Base-by-base conservation (phyloP, 139 green algal species). In the Tetradesmus lagerheimii region DNA sequence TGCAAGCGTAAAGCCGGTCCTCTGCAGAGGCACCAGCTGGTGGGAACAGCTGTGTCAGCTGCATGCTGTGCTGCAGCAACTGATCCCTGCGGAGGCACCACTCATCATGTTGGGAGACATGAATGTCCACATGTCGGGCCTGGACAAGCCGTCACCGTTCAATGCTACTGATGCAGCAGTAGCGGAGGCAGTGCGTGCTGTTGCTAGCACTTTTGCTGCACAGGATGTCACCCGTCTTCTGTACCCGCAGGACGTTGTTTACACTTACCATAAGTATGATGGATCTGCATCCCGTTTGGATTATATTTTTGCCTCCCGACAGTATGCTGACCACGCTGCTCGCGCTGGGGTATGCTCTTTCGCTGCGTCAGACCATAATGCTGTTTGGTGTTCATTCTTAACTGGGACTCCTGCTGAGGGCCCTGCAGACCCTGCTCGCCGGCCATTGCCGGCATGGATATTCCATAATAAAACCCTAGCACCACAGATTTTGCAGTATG, bases 381-480 rank as follows among this genome's bases (percentile, higher is more conserved):
- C 76, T 27, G 76, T 82, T 47, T 82, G 76, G 15, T 82, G 23
- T 53, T 35, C 76, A 29, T 53, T 29, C 45, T 6, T 38, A 53
- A 38, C n/a, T 34, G 76, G 76, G 74, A 34, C 74, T 15, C n/a
- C 34, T 31, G 31, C 43, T 4, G 4, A 50, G 43, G 8, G 43
- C 43, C 43, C n/a, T 47, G 74, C 31, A 41, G 5, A 15, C 76
- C 45, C 76, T 31, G 15, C 76, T 15, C 5, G 14, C 3, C 76
- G 16, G 1, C 35, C 76, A 4, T 34, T 82, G 9, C 76, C 34
- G 35, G 4, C 76, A 47, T 80, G 74, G 76, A 5, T 53, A 9
- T 82, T 82, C 23, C 76, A 82, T 39, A 82, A 82, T 29, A 35
- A 82, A 34, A 82, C 76, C 2, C 11, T 82, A 38, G 43, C 34